phyloP scores from a whole-genome alignment of 2,329 filamentous ascomycete genomes.

The Verticillium tricorpus region DNA sequence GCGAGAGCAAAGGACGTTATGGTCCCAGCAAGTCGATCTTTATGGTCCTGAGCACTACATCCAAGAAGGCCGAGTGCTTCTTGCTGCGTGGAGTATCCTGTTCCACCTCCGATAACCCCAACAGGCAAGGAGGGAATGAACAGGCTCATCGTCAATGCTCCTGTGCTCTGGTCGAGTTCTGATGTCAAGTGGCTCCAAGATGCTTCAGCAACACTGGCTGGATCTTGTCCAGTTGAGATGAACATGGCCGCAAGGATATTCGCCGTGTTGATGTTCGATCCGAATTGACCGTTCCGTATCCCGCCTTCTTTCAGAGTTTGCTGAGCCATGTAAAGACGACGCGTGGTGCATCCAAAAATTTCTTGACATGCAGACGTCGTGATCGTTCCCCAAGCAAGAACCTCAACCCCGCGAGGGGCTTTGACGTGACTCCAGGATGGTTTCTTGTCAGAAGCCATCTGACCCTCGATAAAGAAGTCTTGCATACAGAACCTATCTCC shows the following conservation, averaged over 20 bases:
- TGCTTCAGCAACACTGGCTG: constrained; percentile 3
- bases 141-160: not conserved
- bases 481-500: not conserved
- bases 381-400: constrained; percentile 5
- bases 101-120: constrained; percentile 2
- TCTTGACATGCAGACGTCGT: not conserved
- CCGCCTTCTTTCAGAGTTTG: constrained; percentile 1
- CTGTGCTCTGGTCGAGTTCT: constrained; percentile 1
- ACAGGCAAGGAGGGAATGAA: constrained; percentile 1
- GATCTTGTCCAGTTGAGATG: constrained; percentile 4
- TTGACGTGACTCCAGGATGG: constrained; percentile 5
- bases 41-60: not conserved
- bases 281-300: constrained; percentile 5
- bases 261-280: constrained; percentile 4
- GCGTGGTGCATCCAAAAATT: not conserved
- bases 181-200: constrained; percentile 4
- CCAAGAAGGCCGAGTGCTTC: constrained; percentile 4
- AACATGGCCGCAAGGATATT: constrained; percentile 7
- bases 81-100: constrained; percentile 2
- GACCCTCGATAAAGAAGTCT: constrained; percentile 5
- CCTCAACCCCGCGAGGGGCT: constrained; percentile 1
- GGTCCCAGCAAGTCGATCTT: not conserved
- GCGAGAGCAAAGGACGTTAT: constrained; percentile 1
- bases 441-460: constrained; percentile 5
- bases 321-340: not conserved